A percentile compares a stretch with the other conserved stretches of the same genome.
These are phyloP conservation scores for Colletotrichum sp. DNA, from an alignment of 2,329 filamentous ascomycete species.

Conservation along the genomic window DNA sequence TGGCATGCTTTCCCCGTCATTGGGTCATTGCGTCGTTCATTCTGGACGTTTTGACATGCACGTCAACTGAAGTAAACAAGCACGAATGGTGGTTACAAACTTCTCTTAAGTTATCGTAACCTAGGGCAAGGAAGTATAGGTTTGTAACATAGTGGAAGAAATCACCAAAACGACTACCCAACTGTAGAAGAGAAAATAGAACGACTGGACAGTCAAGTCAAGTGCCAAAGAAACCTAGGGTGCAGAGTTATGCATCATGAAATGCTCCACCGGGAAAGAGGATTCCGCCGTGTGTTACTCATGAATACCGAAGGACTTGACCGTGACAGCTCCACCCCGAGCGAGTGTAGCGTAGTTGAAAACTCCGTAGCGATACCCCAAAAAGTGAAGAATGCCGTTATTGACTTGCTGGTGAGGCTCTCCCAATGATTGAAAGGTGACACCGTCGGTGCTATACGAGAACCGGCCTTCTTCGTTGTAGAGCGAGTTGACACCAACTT, in stretches of 20 bases:
- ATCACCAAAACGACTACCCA: rapidly evolving
- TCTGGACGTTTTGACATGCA: neutral
- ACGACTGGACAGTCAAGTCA: neutral
- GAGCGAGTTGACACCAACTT: neutral
- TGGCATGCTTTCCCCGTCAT: neutral
- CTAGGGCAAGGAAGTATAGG: neutral
- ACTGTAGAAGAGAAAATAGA: neutral
- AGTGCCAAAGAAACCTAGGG: rapidly evolving
- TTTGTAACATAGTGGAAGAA: neutral
- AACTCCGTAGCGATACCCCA: neutral
- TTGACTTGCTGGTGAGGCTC: neutral
- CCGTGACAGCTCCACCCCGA: neutral
- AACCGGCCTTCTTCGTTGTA: neutral
- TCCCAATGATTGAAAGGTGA: neutral
- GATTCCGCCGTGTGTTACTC: neutral
- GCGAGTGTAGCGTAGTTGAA: neutral
- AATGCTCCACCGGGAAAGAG: neutral
- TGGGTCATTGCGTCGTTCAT: neutral
- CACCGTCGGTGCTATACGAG: neutral
- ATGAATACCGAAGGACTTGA: neutral
- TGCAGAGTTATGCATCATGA: neutral
- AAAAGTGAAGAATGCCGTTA: neutral
- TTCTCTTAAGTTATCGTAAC: neutral
- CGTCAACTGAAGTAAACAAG: no score
- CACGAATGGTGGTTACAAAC: neutral